Base-by-base conservation (phyloP, 139 green algal species). In the Volvox reticuliferus region DNA sequence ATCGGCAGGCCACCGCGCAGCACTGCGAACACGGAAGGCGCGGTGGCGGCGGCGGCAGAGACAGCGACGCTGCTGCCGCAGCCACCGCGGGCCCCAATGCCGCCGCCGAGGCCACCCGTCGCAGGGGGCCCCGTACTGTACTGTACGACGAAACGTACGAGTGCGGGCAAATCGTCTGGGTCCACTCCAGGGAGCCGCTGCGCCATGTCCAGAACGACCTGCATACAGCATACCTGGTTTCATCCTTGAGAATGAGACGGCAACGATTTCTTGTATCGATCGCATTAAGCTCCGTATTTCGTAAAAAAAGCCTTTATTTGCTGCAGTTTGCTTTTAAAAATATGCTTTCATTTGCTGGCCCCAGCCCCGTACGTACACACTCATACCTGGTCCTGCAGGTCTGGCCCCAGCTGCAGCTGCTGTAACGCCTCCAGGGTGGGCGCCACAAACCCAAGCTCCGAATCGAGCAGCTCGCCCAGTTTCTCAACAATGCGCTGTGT, bases 401-500 rank as follows among this genome's bases (percentile, higher is more conserved):
- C 69, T 22, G 35, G 85, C 71, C 85, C 84, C 92, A 92, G 89
- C 89, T 90, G 85, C 89, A 94, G 87, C 85, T 93, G 88, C 68
- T 77, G 61, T 50, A 92, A n/a, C 67, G 85, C 88, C 28, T 94
- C 92, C 69, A 94, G 71, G 68, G 79, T 80, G 62, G 84, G 32
- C 24, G 92, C 69, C 89, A 92, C 80, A 75, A 93, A 92, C 21
- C 30, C 33, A 30, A 90, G 19, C 75, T 94, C 92, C 30, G 68
- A 33, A 9, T 92, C 85, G 22, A 94, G 85, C 89, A 94, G 86
- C 50, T 65, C 88, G 12, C 61, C 33, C 88, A 94, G 82, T 75
- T 71, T 20, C 28, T 92, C 88, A 24, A 91, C 44, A 26, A 93
- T 89, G 5, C 81, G 77, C 91, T 93, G 91, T 73, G 3, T 28